Evolutionary conservation across 306 rosid genomes (phyloP).

Genomic region (Inga laurina): DNA sequence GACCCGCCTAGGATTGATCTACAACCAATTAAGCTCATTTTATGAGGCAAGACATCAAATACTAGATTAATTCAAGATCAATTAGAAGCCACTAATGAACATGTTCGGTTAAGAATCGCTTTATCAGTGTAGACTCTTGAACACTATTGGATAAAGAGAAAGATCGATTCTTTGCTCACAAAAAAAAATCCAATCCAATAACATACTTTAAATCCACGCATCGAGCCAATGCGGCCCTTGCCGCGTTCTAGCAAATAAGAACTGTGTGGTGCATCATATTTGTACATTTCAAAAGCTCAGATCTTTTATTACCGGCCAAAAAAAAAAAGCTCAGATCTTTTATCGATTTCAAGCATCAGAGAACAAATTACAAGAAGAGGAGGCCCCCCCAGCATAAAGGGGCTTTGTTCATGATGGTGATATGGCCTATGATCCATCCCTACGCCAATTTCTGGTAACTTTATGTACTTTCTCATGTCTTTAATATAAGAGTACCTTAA

Average conservation of each 20-base stretch:
- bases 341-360: background rate
- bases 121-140: background rate
- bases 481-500: too few relatives aligned
- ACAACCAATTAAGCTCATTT: background rate
- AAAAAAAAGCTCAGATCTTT: background rate
- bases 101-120: background rate
- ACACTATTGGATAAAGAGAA: background rate
- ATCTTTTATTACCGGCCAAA: too few relatives aligned
- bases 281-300: background rate
- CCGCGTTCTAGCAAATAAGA: background rate
- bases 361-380: background rate
- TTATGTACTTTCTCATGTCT: background rate
- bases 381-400: constrained; percentile 1
- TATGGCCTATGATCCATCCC: background rate
- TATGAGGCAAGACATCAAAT: background rate
- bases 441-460: background rate
- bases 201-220: background rate
- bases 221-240: background rate
- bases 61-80: too few relatives aligned
- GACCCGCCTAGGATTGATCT: background rate
- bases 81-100: background rate
- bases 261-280: background rate
- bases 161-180: background rate
- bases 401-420: background rate
- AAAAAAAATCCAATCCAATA: background rate